Percentiles rank a stretch among this genome's conserved stretches.
These are phyloP conservation scores for Rhodotorula sp. DNA, from an alignment of 1,284 basidiomycete species.

Conservation along the genomic window DNA sequence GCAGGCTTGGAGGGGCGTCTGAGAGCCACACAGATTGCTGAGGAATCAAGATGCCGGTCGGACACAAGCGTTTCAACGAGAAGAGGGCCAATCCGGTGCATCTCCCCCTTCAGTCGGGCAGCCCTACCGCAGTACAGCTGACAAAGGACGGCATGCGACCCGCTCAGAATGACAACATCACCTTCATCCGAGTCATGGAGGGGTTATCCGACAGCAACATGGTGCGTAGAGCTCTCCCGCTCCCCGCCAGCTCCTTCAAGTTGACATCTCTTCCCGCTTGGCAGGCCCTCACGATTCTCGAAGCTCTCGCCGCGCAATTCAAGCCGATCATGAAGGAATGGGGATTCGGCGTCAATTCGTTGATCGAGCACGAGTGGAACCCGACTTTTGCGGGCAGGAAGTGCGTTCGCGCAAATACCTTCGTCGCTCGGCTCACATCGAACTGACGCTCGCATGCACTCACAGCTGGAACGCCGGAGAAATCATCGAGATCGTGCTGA, in stretches of 20 bases:
- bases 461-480: conserved; percentile 53
- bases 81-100: conserved; percentile 16
- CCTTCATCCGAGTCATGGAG: conserved; percentile 27
- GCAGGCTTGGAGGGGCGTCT: no score
- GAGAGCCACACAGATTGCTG: no score
- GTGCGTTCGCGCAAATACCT: conserved; percentile 13
- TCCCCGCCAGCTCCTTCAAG: no score
- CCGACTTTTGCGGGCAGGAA: conserved; percentile 23
- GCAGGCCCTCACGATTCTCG: conserved; percentile 30
- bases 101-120: not conserved
- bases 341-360: conserved; percentile 27
- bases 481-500: conserved; percentile 52
- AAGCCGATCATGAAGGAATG: conserved; percentile 34
- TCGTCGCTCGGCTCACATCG: not conserved
- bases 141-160: not conserved
- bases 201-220: conserved; percentile 4
- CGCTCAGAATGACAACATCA: conserved; percentile 32
- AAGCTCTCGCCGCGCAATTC: conserved; percentile 38
- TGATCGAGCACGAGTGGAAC: conserved; percentile 36
- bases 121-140: not conserved
- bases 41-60: conserved; percentile 18
- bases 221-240: conserved; percentile 1
- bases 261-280: no score
- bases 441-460: not conserved
- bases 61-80: conserved; percentile 22